Evolutionary conservation across 1,284 basidiomycete genomes (phyloP).

Genomic region (Ceratobasidium sp.): DNA sequence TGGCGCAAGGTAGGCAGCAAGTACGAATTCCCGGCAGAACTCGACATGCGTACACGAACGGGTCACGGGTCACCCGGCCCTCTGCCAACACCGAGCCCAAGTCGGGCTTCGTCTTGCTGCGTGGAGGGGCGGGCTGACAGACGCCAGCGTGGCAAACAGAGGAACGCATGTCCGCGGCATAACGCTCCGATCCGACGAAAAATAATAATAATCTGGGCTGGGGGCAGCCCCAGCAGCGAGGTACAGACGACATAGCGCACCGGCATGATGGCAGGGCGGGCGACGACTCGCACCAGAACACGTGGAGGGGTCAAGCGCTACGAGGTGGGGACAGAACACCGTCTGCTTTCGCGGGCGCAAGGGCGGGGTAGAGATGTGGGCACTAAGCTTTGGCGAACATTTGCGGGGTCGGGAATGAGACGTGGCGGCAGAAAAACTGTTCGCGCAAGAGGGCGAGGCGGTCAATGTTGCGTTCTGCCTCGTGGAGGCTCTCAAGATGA

Average conservation of each 20-base stretch:
- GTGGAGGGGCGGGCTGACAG: neutral
- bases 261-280: slow-evolving; percentile 34
- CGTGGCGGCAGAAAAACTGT: too few relatives aligned
- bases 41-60: neutral
- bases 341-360: slow-evolving; percentile 3
- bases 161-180: slow-evolving; percentile 28
- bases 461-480: too few relatives aligned
- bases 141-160: slow-evolving; percentile 34
- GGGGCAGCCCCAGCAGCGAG: slow-evolving; percentile 3
- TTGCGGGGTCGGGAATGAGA: too few relatives aligned
- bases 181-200: slow-evolving; percentile 35
- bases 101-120: slow-evolving; percentile 20
- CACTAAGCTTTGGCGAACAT: too few relatives aligned
- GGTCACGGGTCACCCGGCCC: neutral
- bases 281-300: slow-evolving; percentile 9
- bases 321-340: slow-evolving; percentile 38
- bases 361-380: too few relatives aligned
- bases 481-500: too few relatives aligned
- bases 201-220: slow-evolving; percentile 17
- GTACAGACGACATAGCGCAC: slow-evolving; percentile 37
- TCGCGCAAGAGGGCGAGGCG: too few relatives aligned
- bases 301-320: slow-evolving; percentile 33
- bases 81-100: slow-evolving; percentile 18
- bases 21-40: neutral
- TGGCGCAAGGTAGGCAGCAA: slow-evolving; percentile 16